A percentile compares a stretch with the other conserved stretches of the same genome.
Evolutionary conservation across 805 yeast genomes (phyloP).

Genomic region (Wickerhamiella domercqiae): DNA sequence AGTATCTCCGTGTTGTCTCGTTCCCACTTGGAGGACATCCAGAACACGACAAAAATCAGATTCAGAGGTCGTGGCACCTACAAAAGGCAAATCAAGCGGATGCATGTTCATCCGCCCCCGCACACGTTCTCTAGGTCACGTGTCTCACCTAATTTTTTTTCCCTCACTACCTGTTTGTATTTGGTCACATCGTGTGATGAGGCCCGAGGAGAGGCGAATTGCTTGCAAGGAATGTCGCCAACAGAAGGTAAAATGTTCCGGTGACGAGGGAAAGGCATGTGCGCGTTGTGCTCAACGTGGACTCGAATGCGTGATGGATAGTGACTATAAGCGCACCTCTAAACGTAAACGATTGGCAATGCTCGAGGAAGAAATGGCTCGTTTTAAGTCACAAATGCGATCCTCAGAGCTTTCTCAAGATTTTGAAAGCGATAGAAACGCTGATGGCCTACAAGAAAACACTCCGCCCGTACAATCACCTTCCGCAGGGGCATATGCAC

Average conservation of each 20-base stretch:
- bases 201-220: constrained; percentile 7
- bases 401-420: not conserved
- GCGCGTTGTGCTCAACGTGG: constrained; percentile 62
- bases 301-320: constrained; percentile 53
- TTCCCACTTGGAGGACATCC: constrained; percentile 9
- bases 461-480: not conserved
- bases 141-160: too few relatives aligned
- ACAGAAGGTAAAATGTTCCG: constrained; percentile 42
- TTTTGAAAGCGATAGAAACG: too few relatives aligned
- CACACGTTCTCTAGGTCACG: too few relatives aligned
- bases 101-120: too few relatives aligned
- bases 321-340: constrained; percentile 77
- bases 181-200: too few relatives aligned
- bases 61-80: constrained; percentile 13
- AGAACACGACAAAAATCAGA: constrained; percentile 11
- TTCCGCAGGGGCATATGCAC: not conserved
- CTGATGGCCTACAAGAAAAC: too few relatives aligned
- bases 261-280: constrained; percentile 60
- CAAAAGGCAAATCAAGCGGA: constrained; percentile 21
- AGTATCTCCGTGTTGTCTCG: constrained; percentile 10
- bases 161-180: too few relatives aligned
- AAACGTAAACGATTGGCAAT: constrained; percentile 40
- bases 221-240: constrained; percentile 96
- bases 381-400: constrained; percentile 32
- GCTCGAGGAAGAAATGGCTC: constrained; percentile 63